A percentile compares a stretch with the other conserved stretches of the same genome.
These are phyloP conservation scores for Malassezia furfur DNA, from an alignment of 1,284 basidiomycete genomes.

Conservation along the genomic window DNA sequence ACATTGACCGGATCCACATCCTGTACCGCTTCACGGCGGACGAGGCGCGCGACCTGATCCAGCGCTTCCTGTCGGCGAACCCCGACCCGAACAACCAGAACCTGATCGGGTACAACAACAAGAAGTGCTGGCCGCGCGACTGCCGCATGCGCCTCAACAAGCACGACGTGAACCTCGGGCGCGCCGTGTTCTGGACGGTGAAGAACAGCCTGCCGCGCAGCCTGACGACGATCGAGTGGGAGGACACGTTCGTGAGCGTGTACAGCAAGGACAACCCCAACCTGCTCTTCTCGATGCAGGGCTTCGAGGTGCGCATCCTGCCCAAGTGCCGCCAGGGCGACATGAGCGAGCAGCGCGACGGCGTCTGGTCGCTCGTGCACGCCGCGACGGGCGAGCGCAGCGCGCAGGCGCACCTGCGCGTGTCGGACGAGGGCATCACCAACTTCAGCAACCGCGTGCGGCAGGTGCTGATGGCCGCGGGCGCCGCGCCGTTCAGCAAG, in stretches of 20 bases:
- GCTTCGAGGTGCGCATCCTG: slow-evolving; percentile 92
- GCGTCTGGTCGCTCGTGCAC: slow-evolving; percentile 88
- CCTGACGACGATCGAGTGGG: slow-evolving; percentile 95
- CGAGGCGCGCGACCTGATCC: slow-evolving; percentile 92
- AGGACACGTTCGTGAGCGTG: slow-evolving; percentile 54
- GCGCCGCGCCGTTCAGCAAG: slow-evolving; percentile 96
- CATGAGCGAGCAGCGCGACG: slow-evolving; percentile 92
- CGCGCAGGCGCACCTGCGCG: slow-evolving; percentile 90
- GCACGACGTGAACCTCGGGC: slow-evolving; percentile 95
- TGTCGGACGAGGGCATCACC: slow-evolving; percentile 81
- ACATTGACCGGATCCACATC: slow-evolving; percentile 51
- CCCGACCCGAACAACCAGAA: slow-evolving; percentile 98
- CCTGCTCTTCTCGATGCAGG: slow-evolving; percentile 92
- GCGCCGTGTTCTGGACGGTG: slow-evolving; percentile 98
- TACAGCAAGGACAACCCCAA: slow-evolving; percentile 98
- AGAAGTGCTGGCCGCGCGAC: slow-evolving; percentile 96
- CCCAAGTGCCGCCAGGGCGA: slow-evolving; percentile 90
- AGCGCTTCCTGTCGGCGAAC: slow-evolving; percentile 89
- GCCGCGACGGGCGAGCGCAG: slow-evolving; percentile 95
- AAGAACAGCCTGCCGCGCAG: slow-evolving; percentile 93
- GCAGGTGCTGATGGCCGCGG: slow-evolving; percentile 96
- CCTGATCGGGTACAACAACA: slow-evolving; percentile 97
- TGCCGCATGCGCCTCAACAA: slow-evolving; percentile 99
- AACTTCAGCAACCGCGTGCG: slow-evolving; percentile 57
- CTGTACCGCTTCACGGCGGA: slow-evolving; percentile 98